These are phyloP conservation scores for Rachicladosporium sp. DNA, from an alignment of 2,329 filamentous ascomycete genomes.

Conservation along the genomic window DNA sequence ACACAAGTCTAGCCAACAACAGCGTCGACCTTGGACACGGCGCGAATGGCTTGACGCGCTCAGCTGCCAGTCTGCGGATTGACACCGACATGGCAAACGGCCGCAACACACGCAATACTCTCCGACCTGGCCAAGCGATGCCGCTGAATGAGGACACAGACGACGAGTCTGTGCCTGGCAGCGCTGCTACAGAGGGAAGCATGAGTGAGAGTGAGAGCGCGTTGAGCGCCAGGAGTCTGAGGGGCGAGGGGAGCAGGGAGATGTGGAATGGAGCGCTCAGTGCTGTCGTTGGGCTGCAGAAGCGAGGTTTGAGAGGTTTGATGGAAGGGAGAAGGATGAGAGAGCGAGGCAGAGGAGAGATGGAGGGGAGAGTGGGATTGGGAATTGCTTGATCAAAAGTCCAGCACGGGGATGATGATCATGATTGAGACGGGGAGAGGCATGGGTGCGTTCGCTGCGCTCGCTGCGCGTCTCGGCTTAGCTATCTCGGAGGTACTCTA, in stretches of 20 bases:
- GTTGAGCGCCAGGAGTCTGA: slow-evolving; percentile 25
- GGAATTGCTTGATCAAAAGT: slow-evolving; percentile 19
- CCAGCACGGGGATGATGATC: no score
- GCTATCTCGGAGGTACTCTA: no score
- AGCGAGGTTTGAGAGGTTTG: slow-evolving; percentile 75
- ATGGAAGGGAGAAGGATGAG: slow-evolving; percentile 89
- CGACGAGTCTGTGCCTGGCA: slow-evolving; percentile 21
- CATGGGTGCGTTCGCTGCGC: no score
- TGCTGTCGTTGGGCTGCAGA: slow-evolving; percentile 89
- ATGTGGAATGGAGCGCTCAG: slow-evolving; percentile 73
- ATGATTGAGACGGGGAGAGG: no score
- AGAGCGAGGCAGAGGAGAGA: slow-evolving; percentile 46
- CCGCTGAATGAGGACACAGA: slow-evolving; percentile 21
- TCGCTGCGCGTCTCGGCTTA: no score
- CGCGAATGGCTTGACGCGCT: slow-evolving; percentile 16
- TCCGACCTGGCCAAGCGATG: slow-evolving; percentile 18
- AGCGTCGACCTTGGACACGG: slow-evolving; percentile 19
- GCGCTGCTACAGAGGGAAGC: slow-evolving; percentile 22
- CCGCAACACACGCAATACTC: slow-evolving; percentile 23
- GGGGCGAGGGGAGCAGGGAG: slow-evolving; percentile 29
- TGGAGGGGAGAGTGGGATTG: slow-evolving; percentile 21
- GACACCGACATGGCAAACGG: slow-evolving; percentile 37
- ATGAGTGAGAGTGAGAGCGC: slow-evolving; percentile 22
- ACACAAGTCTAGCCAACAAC: slow-evolving; percentile 35
- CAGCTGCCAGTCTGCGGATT: slow-evolving; percentile 30